A percentile compares a stretch with the other conserved stretches of the same genome.
Conservation (phyloP, 768 basidiomycete species). For the Bullera alba region DNA sequence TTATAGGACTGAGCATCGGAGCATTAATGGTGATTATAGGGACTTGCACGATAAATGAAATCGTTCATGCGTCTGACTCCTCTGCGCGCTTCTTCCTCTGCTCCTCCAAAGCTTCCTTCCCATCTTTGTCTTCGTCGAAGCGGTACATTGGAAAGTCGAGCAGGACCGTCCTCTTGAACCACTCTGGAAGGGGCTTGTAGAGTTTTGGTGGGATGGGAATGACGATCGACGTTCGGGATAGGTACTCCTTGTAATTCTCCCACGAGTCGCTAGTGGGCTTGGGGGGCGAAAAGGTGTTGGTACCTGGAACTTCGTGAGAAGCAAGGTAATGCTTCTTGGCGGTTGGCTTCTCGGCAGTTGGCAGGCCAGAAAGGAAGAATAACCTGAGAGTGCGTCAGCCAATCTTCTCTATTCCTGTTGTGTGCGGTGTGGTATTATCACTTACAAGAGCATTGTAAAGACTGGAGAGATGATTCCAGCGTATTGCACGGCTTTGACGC, state of each 20-base stretch:
- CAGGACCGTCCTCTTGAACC: constrained; percentile 55
- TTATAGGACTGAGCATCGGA: background rate
- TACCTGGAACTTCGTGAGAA: constrained; percentile 41
- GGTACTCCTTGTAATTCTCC: constrained; percentile 54
- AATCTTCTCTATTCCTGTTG: background rate
- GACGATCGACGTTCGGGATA: constrained; percentile 56
- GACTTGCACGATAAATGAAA: too few relatives aligned
- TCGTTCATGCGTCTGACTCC: background rate
- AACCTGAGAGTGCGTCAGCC: constrained; percentile 10
- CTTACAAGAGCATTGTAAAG: constrained; percentile 58
- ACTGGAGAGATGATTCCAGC: constrained; percentile 59
- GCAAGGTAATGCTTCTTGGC: constrained; percentile 58
- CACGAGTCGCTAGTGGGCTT: constrained; percentile 20
- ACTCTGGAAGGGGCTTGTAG: constrained; percentile 53
- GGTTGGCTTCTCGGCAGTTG: constrained; percentile 62
- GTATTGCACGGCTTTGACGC: constrained; percentile 55
- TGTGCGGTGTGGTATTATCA: background rate
- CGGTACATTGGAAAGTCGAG: constrained; percentile 60
- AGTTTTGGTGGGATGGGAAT: constrained; percentile 57
- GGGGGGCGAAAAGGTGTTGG: background rate
- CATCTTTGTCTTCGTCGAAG: constrained; percentile 55
- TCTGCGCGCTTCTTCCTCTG: constrained; percentile 12
- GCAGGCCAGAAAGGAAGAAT: constrained; percentile 64
- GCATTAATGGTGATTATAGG: background rate
- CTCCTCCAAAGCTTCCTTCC: constrained; percentile 49